Conservation (phyloP, 1,284 basidiomycete species). For the Pascua guehoae region DNA sequence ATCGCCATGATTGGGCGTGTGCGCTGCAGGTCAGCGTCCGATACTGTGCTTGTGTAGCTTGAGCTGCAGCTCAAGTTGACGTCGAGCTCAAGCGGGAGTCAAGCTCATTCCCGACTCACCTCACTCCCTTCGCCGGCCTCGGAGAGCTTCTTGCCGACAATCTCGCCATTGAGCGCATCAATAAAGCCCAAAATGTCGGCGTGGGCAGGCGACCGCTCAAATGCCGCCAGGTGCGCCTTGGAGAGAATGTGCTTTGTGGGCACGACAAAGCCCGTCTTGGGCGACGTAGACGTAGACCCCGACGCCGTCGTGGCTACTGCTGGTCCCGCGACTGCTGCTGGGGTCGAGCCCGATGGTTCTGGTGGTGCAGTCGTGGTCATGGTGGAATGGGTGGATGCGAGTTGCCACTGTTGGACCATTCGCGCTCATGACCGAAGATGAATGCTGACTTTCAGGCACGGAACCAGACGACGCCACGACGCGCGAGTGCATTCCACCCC, state of each 20-base stretch:
- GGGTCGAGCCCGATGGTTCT: background rate
- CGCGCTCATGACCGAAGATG: too few species aligned
- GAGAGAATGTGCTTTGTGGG: constrained; percentile 73
- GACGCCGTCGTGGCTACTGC: background rate
- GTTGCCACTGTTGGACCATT: too few species aligned
- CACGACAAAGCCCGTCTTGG: constrained; percentile 17
- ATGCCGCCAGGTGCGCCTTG: constrained; percentile 73
- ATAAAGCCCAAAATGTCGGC: constrained; percentile 69
- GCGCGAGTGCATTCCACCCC: too few species aligned
- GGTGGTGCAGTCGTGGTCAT: constrained; percentile 1
- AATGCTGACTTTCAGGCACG: too few species aligned
- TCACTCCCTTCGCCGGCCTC: constrained; percentile 60
- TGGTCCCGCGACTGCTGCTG: background rate
- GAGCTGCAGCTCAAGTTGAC: too few species aligned
- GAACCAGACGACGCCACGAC: too few species aligned
- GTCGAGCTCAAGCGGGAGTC: too few species aligned
- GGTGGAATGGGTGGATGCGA: background rate
- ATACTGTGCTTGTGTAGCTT: too few species aligned
- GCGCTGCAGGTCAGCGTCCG: constrained; percentile 53
- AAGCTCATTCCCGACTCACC: constrained; percentile 50
- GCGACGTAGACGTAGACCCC: background rate
- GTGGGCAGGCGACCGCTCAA: constrained; percentile 72
- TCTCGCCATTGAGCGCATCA: constrained; percentile 68
- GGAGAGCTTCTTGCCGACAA: constrained; percentile 72
- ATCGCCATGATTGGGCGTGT: constrained; percentile 61